Evolutionary conservation across 352 stramenopile species (phyloP), one percentile per base, ranked within the genome.

Genomic region (Globisporangium nagaii): DNA sequence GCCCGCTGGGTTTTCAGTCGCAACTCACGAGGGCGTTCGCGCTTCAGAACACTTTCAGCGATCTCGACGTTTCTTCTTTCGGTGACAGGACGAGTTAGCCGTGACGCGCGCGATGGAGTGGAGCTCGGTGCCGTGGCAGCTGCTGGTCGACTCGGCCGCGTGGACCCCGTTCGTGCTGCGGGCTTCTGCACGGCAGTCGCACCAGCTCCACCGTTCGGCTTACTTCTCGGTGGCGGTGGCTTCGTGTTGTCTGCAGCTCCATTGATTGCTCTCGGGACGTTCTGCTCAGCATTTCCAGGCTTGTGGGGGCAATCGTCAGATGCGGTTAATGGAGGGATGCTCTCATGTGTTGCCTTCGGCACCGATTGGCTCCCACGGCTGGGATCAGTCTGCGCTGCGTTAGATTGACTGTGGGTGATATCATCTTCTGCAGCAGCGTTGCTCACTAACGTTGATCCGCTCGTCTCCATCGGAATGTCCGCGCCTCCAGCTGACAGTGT

Each of bases 11-110:
- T 34, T 32, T 45, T 51, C 28, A 43, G 12, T 8, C 56, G 56
- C 36, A 63, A 22, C 15, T 63, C 56, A 9, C 34, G 47, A 2
- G 60, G 58, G 15, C 39, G 53, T 24, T 56, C 48, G 5, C 53
- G 58, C 15, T 48, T 46, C 43, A 49, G 12, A 11, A 30, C n/a
- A 1, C n/a, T 34, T n/a, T 56, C 35, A 10, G 37, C 44, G 15
- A 36, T 51, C 22, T 10, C 40, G 13, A 22, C 19, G 12, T 20
- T 35, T 11, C 11, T 25, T 35, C 22, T 49, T 27, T 51, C 10
- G 12, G 19, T 4, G 22, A 13, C 25, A 42, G 22, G 48, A 31
- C 32, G 48, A 19, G 9, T 17, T 36, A 31, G 40, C 24, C 48
- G 37, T 8, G 32, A 12, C 5, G 19, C 11, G 30, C 47, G 37